A percentile compares a stretch with the other conserved stretches of the same genome.
phyloP scores from a whole-genome alignment of 148 eudicot genomes.

The Fagopyrum esculentum region DNA sequence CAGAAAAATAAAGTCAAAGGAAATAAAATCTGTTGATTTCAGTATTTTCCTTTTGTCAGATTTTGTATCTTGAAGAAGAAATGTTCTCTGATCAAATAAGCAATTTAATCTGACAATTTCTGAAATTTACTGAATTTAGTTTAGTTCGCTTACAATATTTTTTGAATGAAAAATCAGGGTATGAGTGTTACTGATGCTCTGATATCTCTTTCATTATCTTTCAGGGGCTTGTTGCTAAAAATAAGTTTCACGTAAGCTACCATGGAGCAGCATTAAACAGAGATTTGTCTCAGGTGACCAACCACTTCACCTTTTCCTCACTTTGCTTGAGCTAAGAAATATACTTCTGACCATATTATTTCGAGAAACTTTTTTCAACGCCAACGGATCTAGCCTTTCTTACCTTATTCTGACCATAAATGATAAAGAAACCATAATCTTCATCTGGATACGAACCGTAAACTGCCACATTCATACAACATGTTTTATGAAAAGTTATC shows the following conservation, averaged over 20 bases:
- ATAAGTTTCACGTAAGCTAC: constrained; percentile 92
- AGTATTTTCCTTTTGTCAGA: too few species aligned
- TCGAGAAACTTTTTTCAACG: not conserved
- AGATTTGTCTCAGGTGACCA: constrained; percentile 74
- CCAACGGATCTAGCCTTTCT: not conserved
- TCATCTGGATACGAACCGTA: too few species aligned
- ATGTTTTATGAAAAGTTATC: not conserved
- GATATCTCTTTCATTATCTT: constrained; percentile 7
- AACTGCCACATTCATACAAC: not conserved
- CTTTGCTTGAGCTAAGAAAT: not conserved
- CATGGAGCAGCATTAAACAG: constrained; percentile 70
- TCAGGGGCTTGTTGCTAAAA: constrained; percentile 92
- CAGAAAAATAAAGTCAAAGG: too few species aligned
- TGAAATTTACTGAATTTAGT: too few species aligned
- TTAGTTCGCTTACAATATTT: too few species aligned
- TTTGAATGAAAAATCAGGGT: too few species aligned
- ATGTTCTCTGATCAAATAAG: too few species aligned
- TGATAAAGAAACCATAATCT: not conserved
- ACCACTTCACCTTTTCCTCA: not conserved
- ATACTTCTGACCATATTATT: not conserved
- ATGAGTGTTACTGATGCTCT: not conserved
- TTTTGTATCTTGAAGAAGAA: too few species aligned
- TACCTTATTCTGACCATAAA: not conserved
- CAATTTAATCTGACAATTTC: too few species aligned
- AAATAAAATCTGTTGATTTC: too few species aligned